Evolutionary conservation across 306 rosid species (phyloP).

Genomic region (Glycine tomentella): DNA sequence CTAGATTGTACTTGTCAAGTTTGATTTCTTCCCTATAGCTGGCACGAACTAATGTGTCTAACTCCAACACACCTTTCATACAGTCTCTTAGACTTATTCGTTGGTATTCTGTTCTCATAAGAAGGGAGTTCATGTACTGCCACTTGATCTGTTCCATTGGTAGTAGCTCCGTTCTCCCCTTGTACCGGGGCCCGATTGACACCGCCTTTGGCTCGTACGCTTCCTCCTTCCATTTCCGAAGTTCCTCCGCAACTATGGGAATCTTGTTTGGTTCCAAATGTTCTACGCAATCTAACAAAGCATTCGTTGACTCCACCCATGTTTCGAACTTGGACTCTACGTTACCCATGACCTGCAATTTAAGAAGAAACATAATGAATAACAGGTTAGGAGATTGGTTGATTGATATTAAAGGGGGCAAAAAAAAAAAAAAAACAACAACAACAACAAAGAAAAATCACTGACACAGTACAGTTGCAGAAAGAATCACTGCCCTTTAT

Average conservation of each 20-base stretch:
- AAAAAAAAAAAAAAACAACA: too few species aligned
- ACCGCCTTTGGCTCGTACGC: constrained; percentile 38
- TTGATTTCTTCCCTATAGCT: constrained; percentile 28
- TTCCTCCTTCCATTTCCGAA: constrained; percentile 4
- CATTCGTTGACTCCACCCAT: too few species aligned
- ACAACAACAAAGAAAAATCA: too few species aligned
- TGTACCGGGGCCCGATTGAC: constrained; percentile 38
- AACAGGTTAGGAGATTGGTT: too few species aligned
- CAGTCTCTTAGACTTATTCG: neutral
- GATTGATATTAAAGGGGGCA: too few species aligned
- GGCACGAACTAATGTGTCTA: constrained; percentile 7
- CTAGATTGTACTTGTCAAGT: neutral
- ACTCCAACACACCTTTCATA: neutral
- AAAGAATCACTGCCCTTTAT: too few species aligned
- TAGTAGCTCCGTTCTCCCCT: neutral
- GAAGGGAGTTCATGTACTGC: neutral
- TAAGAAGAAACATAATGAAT: too few species aligned
- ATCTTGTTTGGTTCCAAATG: neutral
- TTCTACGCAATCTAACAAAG: too few species aligned
- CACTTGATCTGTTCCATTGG: constrained; percentile 2
- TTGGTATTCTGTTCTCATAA: too few species aligned
- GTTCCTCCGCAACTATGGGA: neutral
- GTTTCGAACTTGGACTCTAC: too few species aligned
- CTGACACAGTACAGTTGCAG: too few species aligned
- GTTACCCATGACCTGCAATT: too few species aligned